A percentile compares a stretch with the other conserved stretches of the same genome.
Evolutionary conservation across 345 rosid genomes (phyloP).

Genomic region (Ricinus communis): DNA sequence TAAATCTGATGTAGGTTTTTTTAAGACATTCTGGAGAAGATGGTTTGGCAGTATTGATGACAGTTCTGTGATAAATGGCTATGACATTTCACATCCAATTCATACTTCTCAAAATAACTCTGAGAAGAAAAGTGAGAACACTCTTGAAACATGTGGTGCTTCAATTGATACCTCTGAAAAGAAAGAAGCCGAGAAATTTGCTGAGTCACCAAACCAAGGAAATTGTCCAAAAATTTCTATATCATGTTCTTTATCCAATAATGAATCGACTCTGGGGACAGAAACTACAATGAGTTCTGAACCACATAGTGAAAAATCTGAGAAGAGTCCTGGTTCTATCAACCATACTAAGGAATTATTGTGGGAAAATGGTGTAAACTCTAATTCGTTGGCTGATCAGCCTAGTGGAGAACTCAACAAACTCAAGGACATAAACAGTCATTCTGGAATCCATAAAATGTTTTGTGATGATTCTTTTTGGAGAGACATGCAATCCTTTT

Average conservation of each 20-base stretch:
- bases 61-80: constrained; percentile 23
- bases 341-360: constrained; percentile 21
- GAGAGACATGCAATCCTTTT: constrained; percentile 58
- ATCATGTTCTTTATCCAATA: constrained; percentile 21
- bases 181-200: constrained; percentile 25
- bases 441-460: constrained; percentile 30
- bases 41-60: constrained; percentile 44
- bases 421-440: constrained; percentile 21
- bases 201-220: constrained; percentile 19
- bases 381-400: constrained; percentile 29
- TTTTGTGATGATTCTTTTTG: constrained; percentile 53
- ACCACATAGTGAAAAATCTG: constrained; percentile 21
- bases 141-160: constrained; percentile 16
- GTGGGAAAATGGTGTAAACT: constrained; percentile 27
- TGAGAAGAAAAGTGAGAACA: constrained; percentile 17
- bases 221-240: constrained; percentile 5
- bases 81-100: constrained; percentile 16
- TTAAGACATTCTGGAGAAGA: constrained; percentile 43
- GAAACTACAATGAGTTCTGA: constrained; percentile 21
- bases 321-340: constrained; percentile 33
- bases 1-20: constrained; percentile 32
- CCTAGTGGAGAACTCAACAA: constrained; percentile 23
- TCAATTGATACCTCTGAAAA: constrained; percentile 21
- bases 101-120: constrained; percentile 23
- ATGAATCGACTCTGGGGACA: constrained; percentile 26